Evolutionary conservation across 768 basidiomycete genomes (phyloP).

Genomic region (Auricularia auricula-judae): DNA sequence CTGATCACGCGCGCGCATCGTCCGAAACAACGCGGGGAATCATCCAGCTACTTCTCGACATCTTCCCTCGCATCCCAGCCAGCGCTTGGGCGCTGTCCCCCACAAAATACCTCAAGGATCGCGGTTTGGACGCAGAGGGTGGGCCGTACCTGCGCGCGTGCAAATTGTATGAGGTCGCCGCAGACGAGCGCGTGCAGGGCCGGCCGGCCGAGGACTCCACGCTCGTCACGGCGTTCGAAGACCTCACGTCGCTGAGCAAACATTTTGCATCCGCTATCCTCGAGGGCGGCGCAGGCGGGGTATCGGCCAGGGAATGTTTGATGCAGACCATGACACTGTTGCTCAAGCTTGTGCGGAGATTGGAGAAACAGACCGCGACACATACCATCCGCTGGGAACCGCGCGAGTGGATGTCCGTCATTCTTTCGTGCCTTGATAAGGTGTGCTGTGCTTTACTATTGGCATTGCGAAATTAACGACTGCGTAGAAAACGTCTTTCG

Average conservation of each 20-base stretch:
- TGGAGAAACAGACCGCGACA: conserved; percentile 21
- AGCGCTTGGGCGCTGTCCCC: conserved; percentile 41
- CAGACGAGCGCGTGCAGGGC: conserved; percentile 7
- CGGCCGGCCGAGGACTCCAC: conserved; percentile 25
- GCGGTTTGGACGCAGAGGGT: conserved; percentile 14
- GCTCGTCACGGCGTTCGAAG: conserved; percentile 47
- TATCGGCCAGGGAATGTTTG: conserved; percentile 37
- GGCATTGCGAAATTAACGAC: background rate
- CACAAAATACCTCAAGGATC: conserved; percentile 26
- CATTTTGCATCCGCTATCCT: conserved; percentile 24
- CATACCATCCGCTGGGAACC: conserved; percentile 49
- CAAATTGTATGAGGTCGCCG: conserved; percentile 43
- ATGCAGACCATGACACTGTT: conserved; percentile 42
- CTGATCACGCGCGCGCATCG: background rate
- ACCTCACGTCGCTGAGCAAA: conserved; percentile 36
- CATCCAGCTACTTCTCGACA: conserved; percentile 40
- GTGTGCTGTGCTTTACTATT: conserved; percentile 23
- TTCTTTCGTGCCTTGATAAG: conserved; percentile 44
- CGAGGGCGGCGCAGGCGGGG: conserved; percentile 16
- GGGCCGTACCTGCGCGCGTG: conserved; percentile 47
- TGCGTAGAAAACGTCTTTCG: conserved; percentile 50
- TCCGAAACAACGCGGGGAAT: conserved; percentile 1
- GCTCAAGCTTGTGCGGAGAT: conserved; percentile 35
- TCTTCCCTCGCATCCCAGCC: conserved; percentile 40
- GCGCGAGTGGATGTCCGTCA: conserved; percentile 43